A percentile compares a stretch with the other conserved stretches of the same genome.
Conservation (phyloP, 2,329 filamentous ascomycete species). For the Bipolaris cookei region DNA sequence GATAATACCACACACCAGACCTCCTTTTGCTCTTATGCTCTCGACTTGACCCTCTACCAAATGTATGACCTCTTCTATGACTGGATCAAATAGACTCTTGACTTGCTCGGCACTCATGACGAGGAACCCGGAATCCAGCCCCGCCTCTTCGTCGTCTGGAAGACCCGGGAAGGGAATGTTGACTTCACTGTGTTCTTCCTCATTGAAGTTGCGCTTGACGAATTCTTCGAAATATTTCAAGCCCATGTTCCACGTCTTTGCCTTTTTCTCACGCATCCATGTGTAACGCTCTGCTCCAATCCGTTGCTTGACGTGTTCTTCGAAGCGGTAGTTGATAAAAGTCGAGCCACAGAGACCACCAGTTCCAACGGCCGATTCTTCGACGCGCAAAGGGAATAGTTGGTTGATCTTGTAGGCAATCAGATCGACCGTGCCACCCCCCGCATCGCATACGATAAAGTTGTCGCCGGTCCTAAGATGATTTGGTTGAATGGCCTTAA, state of each 20-base stretch:
- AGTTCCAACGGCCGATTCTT: slow-evolving; percentile 80
- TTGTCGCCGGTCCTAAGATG: slow-evolving; percentile 71
- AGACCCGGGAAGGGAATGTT: slow-evolving; percentile 80
- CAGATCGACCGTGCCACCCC: slow-evolving; percentile 24
- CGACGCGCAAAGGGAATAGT: slow-evolving; percentile 71
- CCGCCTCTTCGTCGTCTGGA: slow-evolving; percentile 75
- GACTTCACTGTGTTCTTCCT: slow-evolving; percentile 77
- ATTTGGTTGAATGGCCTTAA: slow-evolving; percentile 80
- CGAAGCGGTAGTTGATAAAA: slow-evolving; percentile 80
- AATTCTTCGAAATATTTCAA: slow-evolving; percentile 83
- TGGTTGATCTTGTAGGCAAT: slow-evolving; percentile 84
- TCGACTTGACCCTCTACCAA: slow-evolving; percentile 55
- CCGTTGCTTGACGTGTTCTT: slow-evolving; percentile 73
- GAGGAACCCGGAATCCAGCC: slow-evolving; percentile 77
- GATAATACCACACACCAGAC: slow-evolving; percentile 68
- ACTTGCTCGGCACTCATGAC: slow-evolving; percentile 73
- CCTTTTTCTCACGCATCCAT: slow-evolving; percentile 78
- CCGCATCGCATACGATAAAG: slow-evolving; percentile 64
- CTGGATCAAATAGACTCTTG: slow-evolving; percentile 76
- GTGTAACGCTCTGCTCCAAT: slow-evolving; percentile 72
- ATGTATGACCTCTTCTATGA: slow-evolving; percentile 63
- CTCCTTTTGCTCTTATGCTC: slow-evolving; percentile 48
- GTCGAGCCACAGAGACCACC: slow-evolving; percentile 79
- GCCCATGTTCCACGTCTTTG: slow-evolving; percentile 75
- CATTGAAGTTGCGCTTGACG: slow-evolving; percentile 82